Base-by-base conservation (phyloP, 352 stramenopile genomes). In the Phytophthora idaei region DNA sequence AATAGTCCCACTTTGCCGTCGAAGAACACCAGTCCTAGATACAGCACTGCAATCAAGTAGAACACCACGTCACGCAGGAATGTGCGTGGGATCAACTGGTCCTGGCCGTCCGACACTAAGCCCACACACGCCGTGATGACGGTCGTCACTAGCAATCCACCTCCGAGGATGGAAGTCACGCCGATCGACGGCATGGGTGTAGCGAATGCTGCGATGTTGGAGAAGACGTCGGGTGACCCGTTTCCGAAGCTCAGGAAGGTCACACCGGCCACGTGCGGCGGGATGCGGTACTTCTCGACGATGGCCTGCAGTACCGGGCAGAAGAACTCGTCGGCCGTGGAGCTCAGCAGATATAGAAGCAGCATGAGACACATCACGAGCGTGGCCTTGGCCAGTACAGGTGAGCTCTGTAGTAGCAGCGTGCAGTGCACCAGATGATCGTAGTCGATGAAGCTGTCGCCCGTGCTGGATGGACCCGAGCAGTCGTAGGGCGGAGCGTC, bases 201-300 rank as follows among this genome's bases (percentile, higher is more conserved):
- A 10, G 82, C 71, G 32, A 94, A 91, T 2, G 83, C 85, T 1
- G 83, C 83, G 21, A 94, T 92, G 32, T 93, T 93, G 42, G 85
- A 89, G 51, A 94, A 92, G 0, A 94, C 82, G 45, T 94, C 83
- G 5, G 85, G 83, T 15, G 83, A 92, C 10, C 83, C 85, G 58
- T 94, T 94, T 21, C 83, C 82, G 36, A 92, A 94, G 69, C 83
- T 94, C 39, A 94, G 69, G 69, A 94, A 92, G 29, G 85, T 94
- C 17, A 92, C 85, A 28, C 85, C 85, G 0, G 85, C 83, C 27
- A 94, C 76, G 27, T 92, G 82, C 1, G 85, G 81, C 28, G 83
- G 85, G 45, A 94, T 88, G 5, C 71, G 82, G 63, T 89, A 92
- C 67, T 89, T 87, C 49, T 91, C 84, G 21, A 94, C 84, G 27